These are phyloP conservation scores for Raffaelea albimanens DNA, from an alignment of 2,329 filamentous ascomycete species.

Conservation along the genomic window DNA sequence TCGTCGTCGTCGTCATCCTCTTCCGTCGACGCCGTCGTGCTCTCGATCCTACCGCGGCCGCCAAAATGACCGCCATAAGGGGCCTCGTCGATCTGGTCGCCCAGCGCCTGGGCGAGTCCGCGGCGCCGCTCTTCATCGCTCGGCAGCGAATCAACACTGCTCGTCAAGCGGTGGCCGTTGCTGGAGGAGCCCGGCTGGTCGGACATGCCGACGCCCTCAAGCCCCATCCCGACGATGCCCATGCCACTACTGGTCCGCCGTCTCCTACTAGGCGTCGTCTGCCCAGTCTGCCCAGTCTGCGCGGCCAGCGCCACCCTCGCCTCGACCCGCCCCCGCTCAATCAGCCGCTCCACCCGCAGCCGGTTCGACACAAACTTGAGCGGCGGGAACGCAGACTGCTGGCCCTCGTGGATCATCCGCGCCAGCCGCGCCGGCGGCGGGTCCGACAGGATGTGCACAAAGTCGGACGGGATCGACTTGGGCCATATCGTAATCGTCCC, in stretches of 20 bases:
- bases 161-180: constrained; percentile 2
- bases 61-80: too few relatives aligned
- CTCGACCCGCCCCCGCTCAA: constrained; percentile 49
- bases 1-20: not conserved
- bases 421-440: constrained; percentile 66
- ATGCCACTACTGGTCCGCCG: not conserved
- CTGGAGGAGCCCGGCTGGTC: not conserved
- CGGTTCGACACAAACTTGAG: constrained; percentile 85
- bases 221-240: not conserved
- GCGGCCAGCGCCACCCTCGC: constrained; percentile 31
- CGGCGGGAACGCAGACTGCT: constrained; percentile 83
- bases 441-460: constrained; percentile 77
- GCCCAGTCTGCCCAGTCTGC: not conserved
- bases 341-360: constrained; percentile 66
- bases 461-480: constrained; percentile 67
- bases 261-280: not conserved
- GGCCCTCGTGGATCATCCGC: constrained; percentile 82
- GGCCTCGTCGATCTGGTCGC: too few relatives aligned
- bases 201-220: not conserved
- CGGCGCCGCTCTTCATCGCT: constrained; percentile 6
- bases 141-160: constrained; percentile 7
- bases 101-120: too few relatives aligned
- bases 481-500: constrained; percentile 97
- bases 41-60: constrained; percentile 6
- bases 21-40: constrained; percentile 3